A percentile compares a stretch with the other conserved stretches of the same genome.
Evolutionary conservation across 2,329 filamentous ascomycete genomes (phyloP).

Genomic region (Neofusicoccum umdonicola): DNA sequence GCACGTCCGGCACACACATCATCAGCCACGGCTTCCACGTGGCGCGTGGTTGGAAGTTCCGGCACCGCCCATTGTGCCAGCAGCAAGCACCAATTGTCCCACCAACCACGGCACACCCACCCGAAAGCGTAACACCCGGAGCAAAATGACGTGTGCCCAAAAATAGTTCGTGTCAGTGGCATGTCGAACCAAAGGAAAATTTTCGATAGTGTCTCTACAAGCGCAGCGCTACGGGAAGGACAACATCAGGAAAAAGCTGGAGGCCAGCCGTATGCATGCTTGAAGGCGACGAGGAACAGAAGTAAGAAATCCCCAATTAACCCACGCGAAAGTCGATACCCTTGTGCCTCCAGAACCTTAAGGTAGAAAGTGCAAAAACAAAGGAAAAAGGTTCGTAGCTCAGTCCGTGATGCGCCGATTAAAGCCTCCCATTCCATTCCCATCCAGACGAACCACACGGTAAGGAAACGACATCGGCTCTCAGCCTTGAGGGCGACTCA

Average conservation of each 20-base stretch:
- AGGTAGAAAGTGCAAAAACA: background rate
- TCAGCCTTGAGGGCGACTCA: background rate
- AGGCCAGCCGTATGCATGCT: background rate
- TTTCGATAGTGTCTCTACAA: conserved; percentile 7
- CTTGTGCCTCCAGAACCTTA: background rate
- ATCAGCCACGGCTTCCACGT: background rate
- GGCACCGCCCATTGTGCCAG: too few relatives aligned
- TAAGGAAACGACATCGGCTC: background rate
- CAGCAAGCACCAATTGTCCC: background rate
- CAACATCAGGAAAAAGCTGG: background rate
- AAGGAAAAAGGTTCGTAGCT: background rate
- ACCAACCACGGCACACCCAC: background rate
- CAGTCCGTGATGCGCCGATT: background rate
- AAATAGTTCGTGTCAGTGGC: background rate
- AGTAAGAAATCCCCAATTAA: background rate
- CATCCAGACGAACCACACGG: background rate
- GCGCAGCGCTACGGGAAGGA: background rate
- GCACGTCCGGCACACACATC: background rate
- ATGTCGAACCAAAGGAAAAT: background rate
- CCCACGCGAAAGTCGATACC: background rate
- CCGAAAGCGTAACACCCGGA: background rate
- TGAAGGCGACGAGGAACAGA: background rate
- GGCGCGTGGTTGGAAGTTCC: background rate
- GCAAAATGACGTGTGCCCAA: background rate
- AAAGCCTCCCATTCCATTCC: background rate